A percentile compares a stretch with the other conserved stretches of the same genome.
Conservation (phyloP, 192 early-diverging fungal species). For the Entophlyctis helioformis region DNA sequence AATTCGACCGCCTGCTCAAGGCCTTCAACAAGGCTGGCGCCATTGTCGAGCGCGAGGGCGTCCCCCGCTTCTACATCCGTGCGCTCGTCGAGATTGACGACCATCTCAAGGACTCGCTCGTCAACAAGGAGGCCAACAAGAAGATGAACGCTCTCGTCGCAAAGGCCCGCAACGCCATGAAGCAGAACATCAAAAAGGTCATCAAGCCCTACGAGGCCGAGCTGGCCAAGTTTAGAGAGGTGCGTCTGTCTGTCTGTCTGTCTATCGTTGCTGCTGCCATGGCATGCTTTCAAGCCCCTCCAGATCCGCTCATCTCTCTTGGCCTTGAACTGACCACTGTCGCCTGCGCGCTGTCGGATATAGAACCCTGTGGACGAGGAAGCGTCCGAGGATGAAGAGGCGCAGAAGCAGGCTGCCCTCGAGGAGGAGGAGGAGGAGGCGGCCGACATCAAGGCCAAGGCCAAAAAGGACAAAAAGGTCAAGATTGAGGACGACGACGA, state of each 20-base stretch:
- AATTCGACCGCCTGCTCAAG: constrained; percentile 79
- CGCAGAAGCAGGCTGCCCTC: constrained; percentile 11
- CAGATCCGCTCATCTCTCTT: background rate
- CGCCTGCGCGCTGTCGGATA: no score
- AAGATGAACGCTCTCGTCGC: constrained; percentile 76
- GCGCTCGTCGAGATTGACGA: constrained; percentile 68
- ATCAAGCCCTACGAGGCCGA: constrained; percentile 61
- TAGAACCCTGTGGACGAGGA: constrained; percentile 39
- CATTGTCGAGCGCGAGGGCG: constrained; percentile 35
- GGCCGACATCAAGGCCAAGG: constrained; percentile 47
- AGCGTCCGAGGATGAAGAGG: constrained; percentile 33
- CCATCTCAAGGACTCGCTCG: constrained; percentile 44
- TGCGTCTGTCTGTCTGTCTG: constrained; percentile 1
- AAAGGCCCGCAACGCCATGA: constrained; percentile 81
- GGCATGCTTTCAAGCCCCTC: no score
- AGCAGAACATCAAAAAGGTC: constrained; percentile 86
- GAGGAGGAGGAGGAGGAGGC: constrained; percentile 42
- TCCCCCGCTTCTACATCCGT: constrained; percentile 64
- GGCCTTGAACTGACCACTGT: no score
- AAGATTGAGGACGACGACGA: constrained; percentile 8
- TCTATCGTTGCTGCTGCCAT: background rate
- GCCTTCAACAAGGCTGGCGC: constrained; percentile 47
- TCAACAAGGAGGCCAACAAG: constrained; percentile 61
- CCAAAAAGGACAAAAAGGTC: constrained; percentile 26
- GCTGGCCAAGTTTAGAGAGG: constrained; percentile 52